Evolutionary conservation across 2,329 filamentous ascomycete species (phyloP).

Genomic region (Xylaria hypoxylon): DNA sequence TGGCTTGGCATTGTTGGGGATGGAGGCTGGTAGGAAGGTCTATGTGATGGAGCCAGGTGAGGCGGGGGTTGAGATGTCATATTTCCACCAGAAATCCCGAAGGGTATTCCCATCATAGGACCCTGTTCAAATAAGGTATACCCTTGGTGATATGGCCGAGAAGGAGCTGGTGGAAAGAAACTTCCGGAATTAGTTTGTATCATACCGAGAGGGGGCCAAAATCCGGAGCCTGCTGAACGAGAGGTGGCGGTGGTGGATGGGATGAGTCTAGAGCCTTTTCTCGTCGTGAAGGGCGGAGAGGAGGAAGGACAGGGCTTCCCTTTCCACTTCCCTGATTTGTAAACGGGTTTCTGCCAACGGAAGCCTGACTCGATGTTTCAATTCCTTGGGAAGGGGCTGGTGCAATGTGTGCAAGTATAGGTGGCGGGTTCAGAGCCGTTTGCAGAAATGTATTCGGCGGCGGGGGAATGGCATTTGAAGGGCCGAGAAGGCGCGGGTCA

Average conservation of each 20-base stretch:
- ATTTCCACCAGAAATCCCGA: slow-evolving; percentile 40
- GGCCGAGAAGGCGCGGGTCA: slow-evolving; percentile 47
- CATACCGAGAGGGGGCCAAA: slow-evolving; percentile 47
- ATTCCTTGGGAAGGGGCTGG: slow-evolving; percentile 45
- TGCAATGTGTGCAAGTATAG: slow-evolving; percentile 47
- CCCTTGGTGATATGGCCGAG: slow-evolving; percentile 53
- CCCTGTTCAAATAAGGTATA: slow-evolving; percentile 51
- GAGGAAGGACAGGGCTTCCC: slow-evolving; percentile 53
- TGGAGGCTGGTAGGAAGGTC: slow-evolving; percentile 40
- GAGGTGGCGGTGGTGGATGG: slow-evolving; percentile 39
- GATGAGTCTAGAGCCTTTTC: slow-evolving; percentile 43
- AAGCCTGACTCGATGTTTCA: slow-evolving; percentile 38
- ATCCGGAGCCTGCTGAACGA: slow-evolving; percentile 44
- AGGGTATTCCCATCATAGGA: slow-evolving; percentile 44
- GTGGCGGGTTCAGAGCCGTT: slow-evolving; percentile 53
- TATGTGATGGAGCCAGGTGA: slow-evolving; percentile 26
- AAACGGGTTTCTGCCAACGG: slow-evolving; percentile 51
- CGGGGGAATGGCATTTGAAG: slow-evolving; percentile 37
- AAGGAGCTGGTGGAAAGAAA: slow-evolving; percentile 52
- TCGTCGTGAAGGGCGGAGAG: slow-evolving; percentile 51
- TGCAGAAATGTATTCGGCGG: slow-evolving; percentile 52
- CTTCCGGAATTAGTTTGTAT: slow-evolving; percentile 52
- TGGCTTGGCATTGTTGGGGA: slow-evolving; percentile 47
- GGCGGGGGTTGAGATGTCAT: slow-evolving; percentile 39
- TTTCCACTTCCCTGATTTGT: slow-evolving; percentile 46